Evolutionary conservation across 23 red algal genomes (phyloP).

Genomic region (Gracilaria domingensis): DNA sequence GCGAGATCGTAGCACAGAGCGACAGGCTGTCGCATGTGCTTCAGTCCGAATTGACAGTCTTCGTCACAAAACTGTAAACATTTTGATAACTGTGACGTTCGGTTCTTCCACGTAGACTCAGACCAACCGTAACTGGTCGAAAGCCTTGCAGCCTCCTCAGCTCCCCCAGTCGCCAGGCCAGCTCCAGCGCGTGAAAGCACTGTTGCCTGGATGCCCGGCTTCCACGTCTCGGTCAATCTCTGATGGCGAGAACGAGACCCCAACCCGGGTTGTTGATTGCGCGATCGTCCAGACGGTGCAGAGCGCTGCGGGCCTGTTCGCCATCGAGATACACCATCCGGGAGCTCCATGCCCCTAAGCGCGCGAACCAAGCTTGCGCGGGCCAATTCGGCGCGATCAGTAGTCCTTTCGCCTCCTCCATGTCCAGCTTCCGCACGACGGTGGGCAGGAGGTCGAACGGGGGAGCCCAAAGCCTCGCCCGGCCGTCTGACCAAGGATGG

Average conservation of each 20-base stretch:
- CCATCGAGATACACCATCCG: neutral
- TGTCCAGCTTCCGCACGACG: neutral
- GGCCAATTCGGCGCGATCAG: constrained; percentile 31
- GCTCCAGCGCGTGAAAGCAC: neutral
- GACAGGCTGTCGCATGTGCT: too few relatives aligned
- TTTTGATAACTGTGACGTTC: neutral
- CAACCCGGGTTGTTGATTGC: neutral
- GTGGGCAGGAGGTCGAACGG: constrained; percentile 4
- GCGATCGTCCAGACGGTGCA: neutral
- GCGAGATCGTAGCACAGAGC: too few relatives aligned
- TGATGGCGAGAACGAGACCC: neutral
- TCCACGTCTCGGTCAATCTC: neutral
- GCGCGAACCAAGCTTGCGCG: constrained; percentile 20
- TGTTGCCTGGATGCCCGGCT: neutral
- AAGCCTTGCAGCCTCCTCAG: constrained; percentile 2
- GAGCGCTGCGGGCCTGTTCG: neutral
- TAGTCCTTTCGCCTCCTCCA: neutral
- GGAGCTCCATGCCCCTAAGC: neutral
- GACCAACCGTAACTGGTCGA: neutral
- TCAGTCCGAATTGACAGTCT: too few relatives aligned
- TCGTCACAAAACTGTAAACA: constrained; percentile 30
- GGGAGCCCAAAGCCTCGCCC: neutral
- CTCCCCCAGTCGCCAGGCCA: neutral
- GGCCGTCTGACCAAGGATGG: neutral
- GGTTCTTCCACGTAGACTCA: neutral